Conservation (phyloP, 2,329 filamentous ascomycete genomes). For the Penicillium sp. region DNA sequence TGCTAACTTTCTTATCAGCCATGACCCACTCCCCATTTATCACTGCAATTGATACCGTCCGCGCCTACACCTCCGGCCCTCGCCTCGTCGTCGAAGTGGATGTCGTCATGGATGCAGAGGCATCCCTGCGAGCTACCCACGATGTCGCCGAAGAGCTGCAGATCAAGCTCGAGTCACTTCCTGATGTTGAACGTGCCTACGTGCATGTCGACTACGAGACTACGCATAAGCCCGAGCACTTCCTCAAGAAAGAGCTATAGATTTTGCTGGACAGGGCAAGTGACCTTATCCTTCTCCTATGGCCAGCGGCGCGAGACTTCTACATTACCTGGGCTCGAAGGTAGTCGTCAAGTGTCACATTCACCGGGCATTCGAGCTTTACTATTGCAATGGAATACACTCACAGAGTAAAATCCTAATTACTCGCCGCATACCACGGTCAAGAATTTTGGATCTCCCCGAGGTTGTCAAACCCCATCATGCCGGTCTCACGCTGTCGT, state of each 20-base stretch:
- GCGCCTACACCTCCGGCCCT: constrained; percentile 85
- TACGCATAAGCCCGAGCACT: constrained; percentile 86
- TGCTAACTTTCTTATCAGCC: constrained; percentile 37
- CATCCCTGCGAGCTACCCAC: constrained; percentile 73
- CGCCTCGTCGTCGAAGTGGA: constrained; percentile 93
- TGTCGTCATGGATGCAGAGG: constrained; percentile 80
- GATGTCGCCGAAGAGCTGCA: constrained; percentile 93
- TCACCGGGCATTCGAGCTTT: too few relatives aligned
- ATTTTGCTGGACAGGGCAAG: not conserved
- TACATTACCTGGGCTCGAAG: too few relatives aligned
- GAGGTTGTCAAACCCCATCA: too few relatives aligned
- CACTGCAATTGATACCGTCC: constrained; percentile 85
- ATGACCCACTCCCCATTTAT: constrained; percentile 85
- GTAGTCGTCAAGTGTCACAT: too few relatives aligned
- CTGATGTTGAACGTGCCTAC: constrained; percentile 88
- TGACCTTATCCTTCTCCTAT: not conserved
- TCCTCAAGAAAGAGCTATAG: constrained; percentile 62
- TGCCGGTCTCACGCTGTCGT: too few relatives aligned
- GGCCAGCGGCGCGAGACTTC: not conserved
- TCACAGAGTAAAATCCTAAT: too few relatives aligned
- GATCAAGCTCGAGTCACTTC: constrained; percentile 86
- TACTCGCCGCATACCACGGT: too few relatives aligned
- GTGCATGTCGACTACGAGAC: constrained; percentile 98
- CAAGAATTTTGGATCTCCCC: too few relatives aligned
- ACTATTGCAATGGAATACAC: too few relatives aligned